These are phyloP conservation scores for Pelagomonas calceolata DNA, from an alignment of 108 stramenopile genomes.

Conservation along the genomic window DNA sequence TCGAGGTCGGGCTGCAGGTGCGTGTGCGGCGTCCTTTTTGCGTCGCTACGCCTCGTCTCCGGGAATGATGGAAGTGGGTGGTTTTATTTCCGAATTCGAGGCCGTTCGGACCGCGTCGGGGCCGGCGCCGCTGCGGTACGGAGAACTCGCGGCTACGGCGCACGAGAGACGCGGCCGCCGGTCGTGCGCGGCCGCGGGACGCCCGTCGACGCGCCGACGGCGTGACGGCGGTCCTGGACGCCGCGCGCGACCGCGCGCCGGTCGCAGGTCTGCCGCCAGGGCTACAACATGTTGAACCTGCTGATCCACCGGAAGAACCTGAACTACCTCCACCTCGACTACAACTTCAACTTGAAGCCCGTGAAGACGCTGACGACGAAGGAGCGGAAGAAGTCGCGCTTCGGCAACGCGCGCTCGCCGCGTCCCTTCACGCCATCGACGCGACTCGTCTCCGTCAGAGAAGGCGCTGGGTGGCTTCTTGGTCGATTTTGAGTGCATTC, in stretches of 20 bases:
- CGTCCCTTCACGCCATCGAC: too few species aligned
- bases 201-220: too few species aligned
- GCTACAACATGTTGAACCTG: constrained; percentile 97
- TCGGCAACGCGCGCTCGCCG: constrained; percentile 34
- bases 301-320: constrained; percentile 96
- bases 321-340: constrained; percentile 97
- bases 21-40: too few species aligned
- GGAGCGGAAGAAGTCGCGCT: constrained; percentile 93
- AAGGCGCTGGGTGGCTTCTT: too few species aligned
- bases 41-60: too few species aligned
- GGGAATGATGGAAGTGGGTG: too few species aligned
- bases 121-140: neutral
- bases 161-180: too few species aligned
- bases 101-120: neutral
- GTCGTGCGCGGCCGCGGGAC: too few species aligned
- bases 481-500: constrained; percentile 35
- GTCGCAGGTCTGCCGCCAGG: constrained; percentile 90
- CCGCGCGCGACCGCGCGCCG: neutral
- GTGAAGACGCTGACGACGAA: constrained; percentile 99
- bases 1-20: constrained; percentile 94
- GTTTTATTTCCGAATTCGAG: too few species aligned
- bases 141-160: neutral
- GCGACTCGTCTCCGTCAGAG: too few species aligned
- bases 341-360: constrained; percentile 99
- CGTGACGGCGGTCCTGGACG: too few species aligned